Evolutionary conservation across 129 eudicot species (phyloP).

Genomic region (Lactuca sativa): DNA sequence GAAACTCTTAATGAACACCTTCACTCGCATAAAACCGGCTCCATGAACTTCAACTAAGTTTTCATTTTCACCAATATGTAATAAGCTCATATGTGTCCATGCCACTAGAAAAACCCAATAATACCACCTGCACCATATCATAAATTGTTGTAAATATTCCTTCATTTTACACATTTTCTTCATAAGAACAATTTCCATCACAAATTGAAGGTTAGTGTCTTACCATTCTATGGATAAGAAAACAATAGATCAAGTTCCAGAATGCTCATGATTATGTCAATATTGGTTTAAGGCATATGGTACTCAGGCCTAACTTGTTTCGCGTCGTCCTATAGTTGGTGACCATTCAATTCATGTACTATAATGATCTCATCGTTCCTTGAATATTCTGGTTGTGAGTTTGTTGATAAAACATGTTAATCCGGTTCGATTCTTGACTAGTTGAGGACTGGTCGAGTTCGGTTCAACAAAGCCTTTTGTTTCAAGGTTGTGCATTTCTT

Average conservation of each 20-base stretch:
- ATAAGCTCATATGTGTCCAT: no score
- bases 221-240: no score
- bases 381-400: conserved; percentile 14
- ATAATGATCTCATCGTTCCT: neutral
- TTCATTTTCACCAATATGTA: no score
- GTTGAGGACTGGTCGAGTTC: conserved; percentile 12
- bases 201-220: no score
- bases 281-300: conserved; percentile 26
- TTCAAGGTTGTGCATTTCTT: conserved; percentile 59
- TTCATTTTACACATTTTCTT: no score
- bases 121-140: no score
- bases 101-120: no score
- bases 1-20: no score
- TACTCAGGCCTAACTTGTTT: conserved; percentile 43
- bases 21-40: no score
- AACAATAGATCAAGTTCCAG: neutral
- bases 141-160: no score
- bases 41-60: no score
- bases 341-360: neutral
- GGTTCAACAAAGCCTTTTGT: conserved; percentile 40
- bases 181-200: no score
- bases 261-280: conserved; percentile 40
- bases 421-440: neutral
- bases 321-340: conserved; percentile 34
- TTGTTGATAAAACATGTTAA: neutral